Evolutionary conservation across 208 protist genomes (phyloP).

Genomic region (Crithidia sp.): DNA sequence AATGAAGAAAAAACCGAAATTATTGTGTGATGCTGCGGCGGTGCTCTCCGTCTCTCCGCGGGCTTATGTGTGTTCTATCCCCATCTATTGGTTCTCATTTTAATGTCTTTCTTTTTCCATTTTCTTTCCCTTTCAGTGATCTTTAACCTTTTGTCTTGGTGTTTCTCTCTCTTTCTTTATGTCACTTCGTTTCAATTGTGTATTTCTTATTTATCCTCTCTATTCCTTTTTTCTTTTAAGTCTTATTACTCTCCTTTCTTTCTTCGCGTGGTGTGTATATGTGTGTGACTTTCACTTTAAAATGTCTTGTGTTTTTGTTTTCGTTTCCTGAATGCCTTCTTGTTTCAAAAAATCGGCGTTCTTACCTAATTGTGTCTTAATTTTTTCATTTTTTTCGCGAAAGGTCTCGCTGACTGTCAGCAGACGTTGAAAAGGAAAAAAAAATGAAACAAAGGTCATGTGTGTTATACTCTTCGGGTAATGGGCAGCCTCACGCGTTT

Average conservation of each 20-base stretch:
- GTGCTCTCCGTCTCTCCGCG: neutral
- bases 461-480: too few relatives aligned
- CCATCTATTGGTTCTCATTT: slow-evolving; percentile 8
- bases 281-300: neutral
- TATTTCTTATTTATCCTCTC: slow-evolving; percentile 7
- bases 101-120: slow-evolving; percentile 15
- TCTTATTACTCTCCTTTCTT: neutral
- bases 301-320: neutral
- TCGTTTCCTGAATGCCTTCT: neutral
- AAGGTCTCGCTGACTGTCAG: too few relatives aligned
- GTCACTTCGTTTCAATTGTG: slow-evolving; percentile 3
- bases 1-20: neutral
- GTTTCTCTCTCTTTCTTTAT: neutral
- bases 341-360: neutral
- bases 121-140: neutral
- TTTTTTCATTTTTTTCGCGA: too few relatives aligned
- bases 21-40: neutral
- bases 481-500: too few relatives aligned
- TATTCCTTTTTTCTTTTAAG: slow-evolving; percentile 12
- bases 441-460: too few relatives aligned
- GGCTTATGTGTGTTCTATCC: neutral
- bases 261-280: neutral
- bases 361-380: too few relatives aligned
- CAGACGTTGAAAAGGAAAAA: too few relatives aligned
- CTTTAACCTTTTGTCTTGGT: neutral